Conservation (phyloP, 129 eudicot species). For the Gnaphalium uliginosum region DNA sequence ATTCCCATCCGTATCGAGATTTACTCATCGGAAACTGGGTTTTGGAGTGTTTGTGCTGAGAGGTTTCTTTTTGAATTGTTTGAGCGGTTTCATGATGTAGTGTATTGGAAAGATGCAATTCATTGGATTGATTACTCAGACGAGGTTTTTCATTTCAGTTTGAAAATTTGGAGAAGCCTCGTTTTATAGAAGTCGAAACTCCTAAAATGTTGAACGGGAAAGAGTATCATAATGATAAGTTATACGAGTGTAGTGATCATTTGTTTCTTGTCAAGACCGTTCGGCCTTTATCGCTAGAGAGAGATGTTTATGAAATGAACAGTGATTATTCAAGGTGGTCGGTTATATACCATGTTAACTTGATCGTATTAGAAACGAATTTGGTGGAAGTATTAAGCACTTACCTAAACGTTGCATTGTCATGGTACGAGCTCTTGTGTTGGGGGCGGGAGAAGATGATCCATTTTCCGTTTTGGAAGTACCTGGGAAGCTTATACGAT, state of each 20-base stretch:
- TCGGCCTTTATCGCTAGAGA: background rate
- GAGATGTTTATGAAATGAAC: slow-evolving; percentile 4
- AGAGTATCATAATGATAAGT: background rate
- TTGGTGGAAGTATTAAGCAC: background rate
- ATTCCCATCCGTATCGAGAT: background rate
- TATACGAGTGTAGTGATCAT: background rate
- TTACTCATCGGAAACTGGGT: background rate
- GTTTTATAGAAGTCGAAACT: slow-evolving; percentile 1
- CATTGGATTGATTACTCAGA: background rate
- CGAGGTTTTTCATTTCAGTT: slow-evolving; percentile 5
- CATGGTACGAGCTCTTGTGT: background rate
- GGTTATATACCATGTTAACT: background rate
- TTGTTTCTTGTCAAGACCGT: slow-evolving; percentile 1
- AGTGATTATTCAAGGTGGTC: slow-evolving; percentile 10
- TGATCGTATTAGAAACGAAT: background rate
- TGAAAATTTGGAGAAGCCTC: background rate
- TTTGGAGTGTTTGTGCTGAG: background rate
- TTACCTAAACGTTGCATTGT: background rate
- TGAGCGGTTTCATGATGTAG: background rate
- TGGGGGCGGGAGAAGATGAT: background rate
- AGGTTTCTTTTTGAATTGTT: background rate
- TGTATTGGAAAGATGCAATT: background rate
- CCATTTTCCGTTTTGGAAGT: background rate
- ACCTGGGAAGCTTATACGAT: slow-evolving; percentile 2
- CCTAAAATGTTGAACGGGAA: background rate